phyloP scores from a whole-genome alignment of 805 yeast genomes.

The Wickerhamomyces tratensis region DNA sequence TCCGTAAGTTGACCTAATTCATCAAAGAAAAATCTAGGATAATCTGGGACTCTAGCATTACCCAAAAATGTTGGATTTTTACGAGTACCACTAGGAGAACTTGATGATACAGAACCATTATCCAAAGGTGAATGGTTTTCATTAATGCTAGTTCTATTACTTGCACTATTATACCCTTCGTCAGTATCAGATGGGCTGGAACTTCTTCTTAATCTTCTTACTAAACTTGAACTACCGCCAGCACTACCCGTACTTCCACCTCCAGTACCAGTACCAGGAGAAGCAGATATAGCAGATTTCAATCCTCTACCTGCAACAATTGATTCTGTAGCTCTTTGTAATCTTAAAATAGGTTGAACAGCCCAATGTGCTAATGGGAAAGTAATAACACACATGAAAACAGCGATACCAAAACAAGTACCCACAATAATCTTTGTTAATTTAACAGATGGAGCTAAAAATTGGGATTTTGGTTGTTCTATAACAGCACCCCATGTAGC shows the following conservation, averaged over 20 bases:
- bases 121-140: constrained; percentile 1
- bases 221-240: constrained; percentile 1
- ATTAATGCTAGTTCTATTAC: not conserved
- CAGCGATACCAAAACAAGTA: constrained; percentile 71
- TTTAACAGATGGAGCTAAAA: constrained; percentile 52
- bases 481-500: constrained; percentile 68
- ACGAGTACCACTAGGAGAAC: constrained; percentile 4
- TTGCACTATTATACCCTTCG: not conserved
- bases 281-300: constrained; percentile 11
- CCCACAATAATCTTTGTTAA: constrained; percentile 66
- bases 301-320: constrained; percentile 33
- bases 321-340: constrained; percentile 73
- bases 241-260: not conserved
- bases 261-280: constrained; percentile 4
- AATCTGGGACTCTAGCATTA: constrained; percentile 33
- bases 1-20: constrained; percentile 83
- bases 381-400: constrained; percentile 62
- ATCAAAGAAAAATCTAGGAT: constrained; percentile 53
- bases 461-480: constrained; percentile 48
- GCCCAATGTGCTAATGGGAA: constrained; percentile 80
- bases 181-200: not conserved
- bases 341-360: constrained; percentile 69
- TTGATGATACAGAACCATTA: constrained; percentile 8
- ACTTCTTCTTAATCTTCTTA: constrained; percentile 2
- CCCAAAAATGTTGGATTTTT: constrained; percentile 24